Evolutionary conservation across 2,329 filamentous ascomycete species (phyloP).

Genomic region (Nectriaceae sp.): DNA sequence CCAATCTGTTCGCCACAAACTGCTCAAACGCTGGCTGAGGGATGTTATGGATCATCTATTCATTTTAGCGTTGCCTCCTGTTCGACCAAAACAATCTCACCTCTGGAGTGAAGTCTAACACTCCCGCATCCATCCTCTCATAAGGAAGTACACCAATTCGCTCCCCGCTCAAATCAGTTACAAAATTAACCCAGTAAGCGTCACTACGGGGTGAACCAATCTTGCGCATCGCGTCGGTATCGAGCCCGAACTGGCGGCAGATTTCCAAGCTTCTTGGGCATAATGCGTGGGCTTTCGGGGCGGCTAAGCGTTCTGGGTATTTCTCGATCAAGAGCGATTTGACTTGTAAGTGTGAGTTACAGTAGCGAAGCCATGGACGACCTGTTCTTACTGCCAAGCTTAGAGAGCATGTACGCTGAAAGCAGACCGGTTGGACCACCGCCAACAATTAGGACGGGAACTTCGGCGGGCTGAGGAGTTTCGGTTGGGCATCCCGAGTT

Average conservation of each 20-base stretch:
- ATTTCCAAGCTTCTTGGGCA: conserved; percentile 10
- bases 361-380: too few relatives aligned
- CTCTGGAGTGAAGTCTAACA: conserved; percentile 7
- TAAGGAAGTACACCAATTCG: conserved; percentile 9
- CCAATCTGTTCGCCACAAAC: conserved; percentile 26
- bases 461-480: neutral
- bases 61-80: neutral
- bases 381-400: conserved; percentile 4
- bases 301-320: conserved; percentile 8
- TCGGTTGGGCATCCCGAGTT: too few relatives aligned
- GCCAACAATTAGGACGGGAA: conserved; percentile 8
- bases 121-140: conserved; percentile 8
- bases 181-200: conserved; percentile 10
- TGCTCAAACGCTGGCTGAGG: conserved; percentile 42
- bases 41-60: conserved; percentile 44
- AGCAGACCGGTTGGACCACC: conserved; percentile 8
- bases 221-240: conserved; percentile 5
- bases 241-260: conserved; percentile 10
- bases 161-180: conserved; percentile 9
- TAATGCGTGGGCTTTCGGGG: conserved; percentile 8
- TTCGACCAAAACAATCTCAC: neutral
- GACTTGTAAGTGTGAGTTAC: neutral
- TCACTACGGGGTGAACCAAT: conserved; percentile 6
- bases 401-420: conserved; percentile 10
- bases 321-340: conserved; percentile 10